A percentile compares a stretch with the other conserved stretches of the same genome.
Evolutionary conservation across 306 rosid genomes (phyloP).

Genomic region (Ammopiptanthus mongolicus): DNA sequence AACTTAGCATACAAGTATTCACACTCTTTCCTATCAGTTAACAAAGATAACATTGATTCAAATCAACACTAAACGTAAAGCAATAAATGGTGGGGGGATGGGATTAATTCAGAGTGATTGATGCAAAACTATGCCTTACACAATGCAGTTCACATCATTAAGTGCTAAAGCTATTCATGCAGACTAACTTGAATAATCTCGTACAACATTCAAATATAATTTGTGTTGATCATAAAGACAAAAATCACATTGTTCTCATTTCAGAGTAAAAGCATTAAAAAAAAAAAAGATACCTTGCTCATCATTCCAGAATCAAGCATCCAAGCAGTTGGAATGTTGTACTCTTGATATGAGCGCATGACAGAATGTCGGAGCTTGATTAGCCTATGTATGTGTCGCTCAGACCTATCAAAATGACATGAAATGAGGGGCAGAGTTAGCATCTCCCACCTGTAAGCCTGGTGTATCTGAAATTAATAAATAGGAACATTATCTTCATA

Average conservation of each 20-base stretch:
- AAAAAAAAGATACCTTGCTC: slow-evolving; percentile 48
- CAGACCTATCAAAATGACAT: slow-evolving; percentile 56
- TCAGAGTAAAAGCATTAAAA: neutral
- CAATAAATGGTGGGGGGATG: neutral
- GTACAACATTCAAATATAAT: neutral
- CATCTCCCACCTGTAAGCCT: neutral
- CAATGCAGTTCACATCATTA: neutral
- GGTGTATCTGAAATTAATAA: neutral
- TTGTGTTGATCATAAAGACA: neutral
- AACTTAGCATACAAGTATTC: neutral
- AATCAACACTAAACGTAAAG: neutral
- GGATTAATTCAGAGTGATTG: neutral
- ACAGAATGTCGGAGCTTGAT: slow-evolving; percentile 56
- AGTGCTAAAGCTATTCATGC: neutral
- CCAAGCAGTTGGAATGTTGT: slow-evolving; percentile 80
- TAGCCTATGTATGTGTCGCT: slow-evolving; percentile 63
- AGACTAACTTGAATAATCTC: neutral
- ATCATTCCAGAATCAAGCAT: slow-evolving; percentile 88
- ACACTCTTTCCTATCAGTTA: neutral
- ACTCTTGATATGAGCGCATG: slow-evolving; percentile 50
- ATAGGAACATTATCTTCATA: neutral
- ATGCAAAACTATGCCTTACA: neutral
- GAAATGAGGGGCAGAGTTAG: slow-evolving; percentile 17
- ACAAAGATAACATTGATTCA: neutral
- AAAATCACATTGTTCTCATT: neutral